Evolutionary conservation across 73 alveolate genomes (phyloP), one percentile per base, ranked within the genome.

Genomic region (Tetrahymena thermophila): DNA sequence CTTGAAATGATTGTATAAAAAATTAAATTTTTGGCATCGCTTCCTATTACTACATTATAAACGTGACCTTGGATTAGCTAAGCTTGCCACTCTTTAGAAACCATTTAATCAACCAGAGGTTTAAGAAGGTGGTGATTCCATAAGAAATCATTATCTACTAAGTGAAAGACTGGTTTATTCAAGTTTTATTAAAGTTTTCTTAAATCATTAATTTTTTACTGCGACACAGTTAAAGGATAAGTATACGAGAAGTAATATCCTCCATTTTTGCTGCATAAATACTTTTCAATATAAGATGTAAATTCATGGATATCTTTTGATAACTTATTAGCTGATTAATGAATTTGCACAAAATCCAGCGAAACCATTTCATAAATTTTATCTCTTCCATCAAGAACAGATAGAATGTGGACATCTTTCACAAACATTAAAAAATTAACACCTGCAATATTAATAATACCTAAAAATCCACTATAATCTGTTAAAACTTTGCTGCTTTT

Each of bases 61-160:
- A 97, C 98, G 43, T 95, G 96, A 8, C 99, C 99, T 95, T 98
- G 96, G 28, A 98, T 96, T 85, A 98, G 93, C 3, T 98, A 98
- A 3, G 96, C 93, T 25, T 85, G 50, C 99, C 98, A 98, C 37
- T 94, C 35, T 43, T 58, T 37, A 13, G 97, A 95, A 5, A 95
- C n/a, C 23, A 43, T 44, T 37, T 95, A 56, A 50, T 95, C 97
- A 34, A 89, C 85, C 16, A 95, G 35, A 15, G 94, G 85, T 25
- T 71, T 50, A 17, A 95, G 95, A 4, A 95, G 85, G 34, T 85
- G 71, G 31, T 95, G 83, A 89, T 95, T 95, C 97, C 97, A 95
- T 8, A 43, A 55, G 57, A 95, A 95, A 55, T 94, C 94, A 93
- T 85, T 57, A 23, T 95, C 97, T 13, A 31, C 17, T 11, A 71